These are phyloP conservation scores for Lepiota venenata DNA, from an alignment of 768 basidiomycete genomes.

Conservation along the genomic window DNA sequence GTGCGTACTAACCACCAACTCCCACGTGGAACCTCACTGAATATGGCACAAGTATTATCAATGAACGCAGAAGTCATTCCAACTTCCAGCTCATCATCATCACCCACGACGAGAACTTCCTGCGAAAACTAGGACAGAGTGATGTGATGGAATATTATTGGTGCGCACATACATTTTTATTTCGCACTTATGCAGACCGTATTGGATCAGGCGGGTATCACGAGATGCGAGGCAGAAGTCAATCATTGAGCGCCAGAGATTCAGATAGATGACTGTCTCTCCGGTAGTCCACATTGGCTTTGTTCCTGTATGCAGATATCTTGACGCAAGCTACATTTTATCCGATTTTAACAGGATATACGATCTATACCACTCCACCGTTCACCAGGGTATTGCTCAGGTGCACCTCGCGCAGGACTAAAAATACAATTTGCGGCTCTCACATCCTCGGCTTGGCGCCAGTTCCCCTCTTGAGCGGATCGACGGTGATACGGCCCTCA, in stretches of 20 bases:
- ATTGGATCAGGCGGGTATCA: constrained; percentile 70
- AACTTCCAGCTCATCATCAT: constrained; percentile 98
- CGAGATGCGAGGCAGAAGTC: constrained; percentile 71
- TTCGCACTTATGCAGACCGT: constrained; percentile 2
- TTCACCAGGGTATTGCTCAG: not conserved
- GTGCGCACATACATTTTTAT: constrained; percentile 37
- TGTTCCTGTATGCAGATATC: not conserved
- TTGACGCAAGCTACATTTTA: not conserved
- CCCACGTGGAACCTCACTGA: constrained; percentile 8
- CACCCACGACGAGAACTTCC: constrained; percentile 96
- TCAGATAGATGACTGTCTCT: constrained; percentile 35
- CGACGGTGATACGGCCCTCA: no score
- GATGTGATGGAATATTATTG: constrained; percentile 97
- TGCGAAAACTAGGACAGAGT: constrained; percentile 83
- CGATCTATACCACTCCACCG: not conserved
- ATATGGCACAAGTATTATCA: constrained; percentile 70
- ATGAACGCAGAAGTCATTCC: constrained; percentile 82
- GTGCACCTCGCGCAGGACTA: not conserved
- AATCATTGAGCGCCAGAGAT: constrained; percentile 67
- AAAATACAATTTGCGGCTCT: no score
- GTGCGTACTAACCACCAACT: constrained; percentile 42
- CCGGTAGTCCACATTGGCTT: not conserved
- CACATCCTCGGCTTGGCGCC: no score
- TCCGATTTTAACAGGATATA: not conserved
- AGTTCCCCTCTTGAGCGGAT: no score